Percentiles rank a stretch among this genome's conserved stretches.
Conservation (phyloP, 2,329 filamentous ascomycete genomes). For the Scolecobasidium constrictum region DNA sequence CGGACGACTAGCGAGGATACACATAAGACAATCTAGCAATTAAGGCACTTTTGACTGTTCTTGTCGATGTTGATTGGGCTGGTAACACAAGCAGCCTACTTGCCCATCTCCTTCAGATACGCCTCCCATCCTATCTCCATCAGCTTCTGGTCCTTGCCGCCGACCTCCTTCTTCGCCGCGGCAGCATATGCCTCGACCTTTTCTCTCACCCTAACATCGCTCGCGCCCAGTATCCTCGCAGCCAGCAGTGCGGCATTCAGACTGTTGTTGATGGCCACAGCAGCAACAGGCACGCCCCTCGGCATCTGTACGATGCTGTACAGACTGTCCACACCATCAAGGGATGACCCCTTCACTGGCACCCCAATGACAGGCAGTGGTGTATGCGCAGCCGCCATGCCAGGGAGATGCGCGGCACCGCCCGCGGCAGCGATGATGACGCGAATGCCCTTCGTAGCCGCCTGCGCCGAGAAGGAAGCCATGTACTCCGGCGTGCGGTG, state of each 20-base stretch:
- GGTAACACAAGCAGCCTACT: constrained; percentile 1
- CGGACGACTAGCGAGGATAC: no score
- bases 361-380: constrained; percentile 40
- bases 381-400: constrained; percentile 40
- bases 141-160: constrained; percentile 10
- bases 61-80: no score
- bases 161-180: constrained; percentile 4
- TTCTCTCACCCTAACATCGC: constrained; percentile 43
- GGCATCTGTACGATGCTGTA: constrained; percentile 44
- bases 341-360: constrained; percentile 37
- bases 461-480: constrained; percentile 30
- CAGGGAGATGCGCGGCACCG: constrained; percentile 40
- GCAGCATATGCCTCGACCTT: constrained; percentile 40
- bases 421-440: constrained; percentile 39
- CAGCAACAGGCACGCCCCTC: constrained; percentile 31
- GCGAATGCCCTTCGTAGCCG: constrained; percentile 25
- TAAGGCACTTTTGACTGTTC: no score
- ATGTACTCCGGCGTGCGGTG: constrained; percentile 40
- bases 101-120: constrained; percentile 10
- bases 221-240: constrained; percentile 31
- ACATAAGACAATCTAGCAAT: no score
- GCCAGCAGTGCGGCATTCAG: constrained; percentile 37
- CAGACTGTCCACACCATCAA: constrained; percentile 39
- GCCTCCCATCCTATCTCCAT: constrained; percentile 6
- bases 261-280: constrained; percentile 34